A percentile compares a stretch with the other conserved stretches of the same genome.
phyloP scores from a whole-genome alignment of 441 rosid genomes.

The Raphanus hybrid region DNA sequence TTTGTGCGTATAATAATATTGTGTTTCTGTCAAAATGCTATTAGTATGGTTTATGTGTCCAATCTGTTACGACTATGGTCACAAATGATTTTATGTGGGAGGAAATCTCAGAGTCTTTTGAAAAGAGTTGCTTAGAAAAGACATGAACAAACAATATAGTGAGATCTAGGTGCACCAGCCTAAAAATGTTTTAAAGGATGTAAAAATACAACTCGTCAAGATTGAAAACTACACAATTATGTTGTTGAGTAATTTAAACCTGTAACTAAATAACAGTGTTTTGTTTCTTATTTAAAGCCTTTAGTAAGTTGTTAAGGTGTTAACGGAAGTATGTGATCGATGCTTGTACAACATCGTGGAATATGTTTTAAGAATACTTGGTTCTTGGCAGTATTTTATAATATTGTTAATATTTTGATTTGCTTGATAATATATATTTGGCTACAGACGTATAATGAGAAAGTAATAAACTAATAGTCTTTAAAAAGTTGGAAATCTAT shows the following conservation, averaged over 20 bases:
- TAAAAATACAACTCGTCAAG: background rate
- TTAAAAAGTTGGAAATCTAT: slow-evolving; percentile 25
- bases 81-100: background rate
- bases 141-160: background rate
- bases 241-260: background rate
- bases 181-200: background rate
- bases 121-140: background rate
- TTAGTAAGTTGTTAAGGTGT: background rate
- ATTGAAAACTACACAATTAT: background rate
- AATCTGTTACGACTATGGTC: background rate
- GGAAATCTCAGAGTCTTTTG: background rate
- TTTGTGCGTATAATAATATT: background rate
- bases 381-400: background rate
- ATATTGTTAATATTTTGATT: slow-evolving; percentile 16
- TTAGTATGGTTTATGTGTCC: slow-evolving; percentile 1
- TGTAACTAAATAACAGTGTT: background rate
- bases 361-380: slow-evolving; percentile 7
- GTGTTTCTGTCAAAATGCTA: background rate
- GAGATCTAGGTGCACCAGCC: background rate
- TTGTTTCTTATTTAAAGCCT: background rate
- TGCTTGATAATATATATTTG: slow-evolving; percentile 18
- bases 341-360: slow-evolving; percentile 24
- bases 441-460: slow-evolving; percentile 25
- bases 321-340: slow-evolving; percentile 1
- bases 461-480: slow-evolving; percentile 21